A percentile compares a stretch with the other conserved stretches of the same genome.
Evolutionary conservation across 2,329 filamentous ascomycete genomes (phyloP).

Genomic region (Alternaria incomplexa): DNA sequence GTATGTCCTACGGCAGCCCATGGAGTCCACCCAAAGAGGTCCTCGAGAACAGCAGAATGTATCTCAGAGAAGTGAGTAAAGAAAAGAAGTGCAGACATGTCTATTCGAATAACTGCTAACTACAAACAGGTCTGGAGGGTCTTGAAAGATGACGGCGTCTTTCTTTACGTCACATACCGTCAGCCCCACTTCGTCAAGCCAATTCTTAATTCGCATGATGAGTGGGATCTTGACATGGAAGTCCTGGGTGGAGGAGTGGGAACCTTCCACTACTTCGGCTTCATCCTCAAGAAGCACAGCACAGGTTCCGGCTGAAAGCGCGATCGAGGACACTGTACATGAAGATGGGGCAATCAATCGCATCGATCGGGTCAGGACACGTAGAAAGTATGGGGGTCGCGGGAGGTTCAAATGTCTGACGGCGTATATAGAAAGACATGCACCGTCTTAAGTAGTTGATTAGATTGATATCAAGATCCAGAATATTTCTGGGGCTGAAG

Average conservation of each 20-base stretch:
- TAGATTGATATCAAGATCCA: neutral
- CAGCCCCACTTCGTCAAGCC: conserved; percentile 43
- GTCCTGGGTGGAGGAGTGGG: conserved; percentile 22
- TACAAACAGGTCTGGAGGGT: conserved; percentile 52
- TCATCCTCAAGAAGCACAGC: neutral
- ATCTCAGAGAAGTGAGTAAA: too few relatives aligned
- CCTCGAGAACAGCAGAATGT: too few relatives aligned
- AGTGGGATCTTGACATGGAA: conserved; percentile 33
- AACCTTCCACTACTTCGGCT: conserved; percentile 33
- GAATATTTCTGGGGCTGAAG: neutral
- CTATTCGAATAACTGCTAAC: neutral
- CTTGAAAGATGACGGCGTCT: conserved; percentile 56
- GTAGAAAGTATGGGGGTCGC: too few relatives aligned
- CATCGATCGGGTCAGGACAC: too few relatives aligned
- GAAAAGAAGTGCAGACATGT: too few relatives aligned
- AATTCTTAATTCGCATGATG: conserved; percentile 25
- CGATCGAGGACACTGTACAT: too few relatives aligned
- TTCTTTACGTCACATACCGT: conserved; percentile 55
- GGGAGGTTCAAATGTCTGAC: too few relatives aligned
- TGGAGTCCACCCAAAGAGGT: too few relatives aligned
- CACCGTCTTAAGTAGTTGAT: neutral
- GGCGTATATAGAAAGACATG: too few relatives aligned
- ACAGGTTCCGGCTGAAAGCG: too few relatives aligned
- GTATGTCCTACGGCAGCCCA: too few relatives aligned
- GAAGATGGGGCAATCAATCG: too few relatives aligned